Percentiles rank a stretch among this genome's conserved stretches.
These are phyloP conservation scores for Tricholoma flavovirens DNA, from an alignment of 768 basidiomycete genomes.

Conservation along the genomic window DNA sequence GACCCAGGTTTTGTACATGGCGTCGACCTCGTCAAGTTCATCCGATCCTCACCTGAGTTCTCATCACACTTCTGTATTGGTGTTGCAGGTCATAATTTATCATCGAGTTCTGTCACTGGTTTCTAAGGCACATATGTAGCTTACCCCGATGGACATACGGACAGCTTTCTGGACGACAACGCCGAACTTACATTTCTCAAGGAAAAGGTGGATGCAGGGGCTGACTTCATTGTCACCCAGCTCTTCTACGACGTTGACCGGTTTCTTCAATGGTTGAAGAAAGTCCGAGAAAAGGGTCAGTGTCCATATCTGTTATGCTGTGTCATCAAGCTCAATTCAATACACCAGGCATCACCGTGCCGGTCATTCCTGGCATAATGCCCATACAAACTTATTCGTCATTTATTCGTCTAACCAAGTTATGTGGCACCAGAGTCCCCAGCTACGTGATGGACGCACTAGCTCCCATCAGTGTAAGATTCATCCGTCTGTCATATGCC, in stretches of 20 bases:
- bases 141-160: constrained; percentile 88
- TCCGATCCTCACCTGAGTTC: constrained; percentile 71
- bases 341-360: constrained; percentile 74
- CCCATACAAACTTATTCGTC: constrained; percentile 96
- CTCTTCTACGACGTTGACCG: constrained; percentile 94
- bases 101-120: neutral
- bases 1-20: constrained; percentile 82
- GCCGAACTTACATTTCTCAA: constrained; percentile 64
- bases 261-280: constrained; percentile 75
- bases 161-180: constrained; percentile 45
- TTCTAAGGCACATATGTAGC: constrained; percentile 36
- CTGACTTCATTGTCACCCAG: constrained; percentile 94
- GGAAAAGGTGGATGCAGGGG: constrained; percentile 88
- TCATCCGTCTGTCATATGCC: neutral
- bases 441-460: constrained; percentile 56
- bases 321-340: neutral
- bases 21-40: constrained; percentile 87
- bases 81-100: constrained; percentile 65
- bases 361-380: constrained; percentile 95
- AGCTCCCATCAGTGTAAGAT: constrained; percentile 67
- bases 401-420: constrained; percentile 84
- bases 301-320: constrained; percentile 1
- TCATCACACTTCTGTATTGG: constrained; percentile 88
- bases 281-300: constrained; percentile 68
- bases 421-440: constrained; percentile 81